Base-by-base conservation (phyloP, 306 rosid species). In the Prunus armeniaca region DNA sequence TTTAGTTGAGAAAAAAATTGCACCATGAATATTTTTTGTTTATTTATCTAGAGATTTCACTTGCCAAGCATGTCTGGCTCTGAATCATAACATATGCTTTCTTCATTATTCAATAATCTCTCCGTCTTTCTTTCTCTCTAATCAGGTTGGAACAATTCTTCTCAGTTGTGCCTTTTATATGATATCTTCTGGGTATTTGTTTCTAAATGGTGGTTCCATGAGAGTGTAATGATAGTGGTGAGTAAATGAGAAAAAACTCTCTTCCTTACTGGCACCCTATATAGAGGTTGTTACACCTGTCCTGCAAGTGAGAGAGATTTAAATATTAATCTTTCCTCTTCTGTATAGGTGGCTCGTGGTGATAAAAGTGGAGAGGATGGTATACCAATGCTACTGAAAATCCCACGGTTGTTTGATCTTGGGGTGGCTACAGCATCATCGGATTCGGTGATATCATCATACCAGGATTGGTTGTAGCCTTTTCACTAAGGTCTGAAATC, bases 191-290 rank as follows among this genome's bases (percentile, higher is more conserved):
- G 99, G 99, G 99, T 96, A 15, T 96, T 96, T 34, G 93, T 96
- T 79, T 96, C 99, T 17, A 92, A 96, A 80, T 76, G 88, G 96
- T 92, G 92, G 99, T 96, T 96, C 88, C 90, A 89, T 76, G 97
- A 96, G 91, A 96, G 99, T 63, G 99, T 96, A 82, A 96, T 96
- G 99, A 96, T 96, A 91, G 99, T 92, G 93, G 99, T 92, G 74
- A 85, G 99, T 91, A 65, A 69, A 65, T 67, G 52, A 47, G 25
- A 77, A 58, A 58, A 45, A 57, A 18, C 51, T 43, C 67, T 67
- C 67, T 73, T 20, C 66, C 67, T 68, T 46, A 15, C 52, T 27
- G 49, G 24, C 41, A 65, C 49, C 34, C 58, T 20, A 72, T 30
- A 38, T 20, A 76, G n/a, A 50, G 64, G 73, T 38, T 12, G 19